Conservation (phyloP, 441 rosid species). For the Euphorbia celastroides region DNA sequence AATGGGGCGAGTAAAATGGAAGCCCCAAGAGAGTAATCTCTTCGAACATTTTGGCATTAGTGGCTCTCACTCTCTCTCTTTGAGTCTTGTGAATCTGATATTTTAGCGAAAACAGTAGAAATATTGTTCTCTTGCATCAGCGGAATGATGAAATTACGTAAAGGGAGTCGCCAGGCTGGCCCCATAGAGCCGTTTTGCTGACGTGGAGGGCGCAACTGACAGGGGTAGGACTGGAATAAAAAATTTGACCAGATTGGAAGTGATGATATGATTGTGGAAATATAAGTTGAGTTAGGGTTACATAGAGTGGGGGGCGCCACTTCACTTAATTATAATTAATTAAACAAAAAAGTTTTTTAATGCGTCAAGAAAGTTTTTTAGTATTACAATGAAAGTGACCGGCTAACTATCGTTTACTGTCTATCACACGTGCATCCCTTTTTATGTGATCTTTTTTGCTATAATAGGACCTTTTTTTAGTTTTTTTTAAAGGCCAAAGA, state of each 20-base stretch:
- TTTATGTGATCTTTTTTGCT: too few species aligned
- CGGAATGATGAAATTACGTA: constrained; percentile 7
- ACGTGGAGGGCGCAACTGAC: neutral
- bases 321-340: too few species aligned
- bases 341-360: too few species aligned
- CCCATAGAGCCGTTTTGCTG: neutral
- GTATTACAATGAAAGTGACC: neutral
- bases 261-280: neutral
- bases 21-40: constrained; percentile 8
- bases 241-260: constrained; percentile 4
- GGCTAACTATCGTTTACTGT: neutral
- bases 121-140: neutral
- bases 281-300: constrained; percentile 10
- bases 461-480: too few species aligned
- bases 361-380: too few species aligned
- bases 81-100: too few species aligned
- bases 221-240: constrained; percentile 12
- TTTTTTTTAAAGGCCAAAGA: too few species aligned
- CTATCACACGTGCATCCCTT: neutral
- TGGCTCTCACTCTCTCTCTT: constrained; percentile 5
- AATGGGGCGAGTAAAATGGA: neutral
- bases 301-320: too few species aligned
- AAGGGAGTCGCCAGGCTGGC: neutral
- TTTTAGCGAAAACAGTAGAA: neutral
- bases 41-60: neutral